Evolutionary conservation across 2,329 filamentous ascomycete genomes (phyloP), one percentile per base, ranked within the genome.

Genomic region (Xylariaceae sp.): DNA sequence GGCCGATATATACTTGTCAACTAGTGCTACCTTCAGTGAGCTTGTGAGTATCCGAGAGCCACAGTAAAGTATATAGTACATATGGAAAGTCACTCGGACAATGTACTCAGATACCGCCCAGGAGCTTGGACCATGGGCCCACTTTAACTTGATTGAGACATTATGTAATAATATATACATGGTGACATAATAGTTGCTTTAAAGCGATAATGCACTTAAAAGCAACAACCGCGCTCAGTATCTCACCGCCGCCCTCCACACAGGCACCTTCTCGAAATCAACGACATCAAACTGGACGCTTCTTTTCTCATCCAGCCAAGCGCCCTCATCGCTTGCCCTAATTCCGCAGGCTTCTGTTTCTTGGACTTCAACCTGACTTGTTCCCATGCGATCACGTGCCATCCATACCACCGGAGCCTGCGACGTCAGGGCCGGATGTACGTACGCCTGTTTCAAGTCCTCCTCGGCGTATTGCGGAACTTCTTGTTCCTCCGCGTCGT

Each of bases 271-370:
- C 4, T 59, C 53, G 48, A 71, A 66, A 3, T 70, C 61, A 0
- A 63, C n/a, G 4, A 60, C 56, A 8, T 60, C 65, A 68, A 66
- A 71, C 17, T 59, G 59, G 0, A 72, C 63, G 11, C 59, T 65
- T 2, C 67, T 64, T 45, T 86, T 86, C 67, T 86, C 84, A 66
- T 88, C 79, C 18, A 89, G 72, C 71, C 71, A 73, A 53, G 75
- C 80, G 2, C 86, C 84, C 30, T 83, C 84, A 61, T 88, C 85
- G 63, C 88, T 86, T 0, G 84, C 86, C 67, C 86, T 87, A 2
- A 83, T 76, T 39, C 86, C 85, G 49, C 84, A 77, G 62, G 80
- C 79, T 53, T 76, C 76, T 1, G 81, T 85, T 65, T 88, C 84
- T 41, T 73, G 71, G 55, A 87, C 76, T 68, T 88, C 87, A 67